These are phyloP conservation scores for Musa troglodytarum DNA, from an alignment of 176 grass and related monocot genomes.

Conservation along the genomic window DNA sequence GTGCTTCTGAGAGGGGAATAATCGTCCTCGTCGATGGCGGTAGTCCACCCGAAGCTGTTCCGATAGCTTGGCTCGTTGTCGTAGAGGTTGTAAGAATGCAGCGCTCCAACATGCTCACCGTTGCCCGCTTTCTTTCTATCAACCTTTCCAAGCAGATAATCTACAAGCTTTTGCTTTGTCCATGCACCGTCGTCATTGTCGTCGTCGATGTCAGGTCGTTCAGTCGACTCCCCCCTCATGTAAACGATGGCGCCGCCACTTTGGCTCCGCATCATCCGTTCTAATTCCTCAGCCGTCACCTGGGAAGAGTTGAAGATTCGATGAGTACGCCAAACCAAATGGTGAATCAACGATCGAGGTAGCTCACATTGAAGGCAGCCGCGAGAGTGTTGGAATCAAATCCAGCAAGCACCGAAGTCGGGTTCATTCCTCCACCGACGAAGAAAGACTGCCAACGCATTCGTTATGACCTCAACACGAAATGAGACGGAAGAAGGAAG, in stretches of 20 bases:
- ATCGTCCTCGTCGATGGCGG: not conserved
- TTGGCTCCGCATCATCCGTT: not conserved
- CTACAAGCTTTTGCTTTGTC: not conserved
- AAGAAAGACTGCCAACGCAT: not conserved
- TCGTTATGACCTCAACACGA: too few relatives aligned
- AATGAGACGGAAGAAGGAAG: too few relatives aligned
- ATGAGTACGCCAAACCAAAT: too few relatives aligned
- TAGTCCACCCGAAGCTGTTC: constrained; percentile 6
- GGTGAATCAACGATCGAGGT: too few relatives aligned
- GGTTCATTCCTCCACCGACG: not conserved
- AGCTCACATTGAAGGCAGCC: constrained; percentile 2
- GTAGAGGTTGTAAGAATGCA: not conserved
- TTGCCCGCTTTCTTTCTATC: too few relatives aligned
- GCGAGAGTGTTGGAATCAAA: not conserved
- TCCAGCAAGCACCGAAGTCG: constrained; percentile 1
- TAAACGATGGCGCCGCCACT: not conserved
- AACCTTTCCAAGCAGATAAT: not conserved
- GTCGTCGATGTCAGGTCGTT: too few relatives aligned
- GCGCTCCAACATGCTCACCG: too few relatives aligned
- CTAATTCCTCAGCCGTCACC: not conserved
- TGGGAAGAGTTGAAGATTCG: not conserved
- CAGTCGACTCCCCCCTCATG: not conserved
- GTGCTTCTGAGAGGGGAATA: not conserved
- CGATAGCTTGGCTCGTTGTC: not conserved
- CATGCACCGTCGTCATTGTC: not conserved